These are phyloP conservation scores for Metroxylon sagu DNA, from an alignment of 176 grass and related monocot genomes.

Conservation along the genomic window DNA sequence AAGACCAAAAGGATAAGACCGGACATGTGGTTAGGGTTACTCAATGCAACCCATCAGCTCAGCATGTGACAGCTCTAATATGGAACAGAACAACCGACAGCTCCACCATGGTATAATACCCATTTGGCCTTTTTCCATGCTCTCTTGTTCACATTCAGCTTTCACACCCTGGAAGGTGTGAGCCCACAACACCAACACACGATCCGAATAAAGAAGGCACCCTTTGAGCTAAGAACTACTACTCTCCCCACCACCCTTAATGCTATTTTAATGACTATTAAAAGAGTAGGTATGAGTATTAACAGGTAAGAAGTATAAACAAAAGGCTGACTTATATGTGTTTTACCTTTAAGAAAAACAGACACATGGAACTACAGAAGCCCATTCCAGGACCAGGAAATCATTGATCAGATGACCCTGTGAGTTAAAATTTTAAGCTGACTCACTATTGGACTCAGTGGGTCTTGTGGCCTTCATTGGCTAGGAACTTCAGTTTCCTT, in stretches of 20 bases:
- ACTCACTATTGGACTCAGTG: conserved; percentile 13
- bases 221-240: conserved; percentile 34
- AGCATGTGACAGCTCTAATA: conserved; percentile 83
- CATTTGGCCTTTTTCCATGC: conserved; percentile 44
- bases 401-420: conserved; percentile 31
- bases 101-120: conserved; percentile 51
- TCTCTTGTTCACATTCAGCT: conserved; percentile 25
- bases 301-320: too few relatives aligned
- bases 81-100: conserved; percentile 86
- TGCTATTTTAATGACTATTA: not conserved
- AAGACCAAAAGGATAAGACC: conserved; percentile 23
- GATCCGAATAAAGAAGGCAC: conserved; percentile 35
- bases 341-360: too few relatives aligned
- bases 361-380: not conserved
- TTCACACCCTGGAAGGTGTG: conserved; percentile 32
- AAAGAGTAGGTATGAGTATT: not conserved
- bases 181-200: conserved; percentile 12
- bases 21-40: conserved; percentile 47
- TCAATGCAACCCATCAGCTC: conserved; percentile 55
- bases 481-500: not conserved
- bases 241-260: not conserved
- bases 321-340: too few relatives aligned
- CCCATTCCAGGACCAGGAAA: conserved; percentile 12
- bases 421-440: conserved; percentile 11
- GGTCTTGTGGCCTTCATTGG: not conserved